Percentiles rank a stretch among this genome's conserved stretches.
These are phyloP conservation scores for Saksenaea vasiformis DNA, from an alignment of 371 early-diverging fungal genomes.

Conservation along the genomic window DNA sequence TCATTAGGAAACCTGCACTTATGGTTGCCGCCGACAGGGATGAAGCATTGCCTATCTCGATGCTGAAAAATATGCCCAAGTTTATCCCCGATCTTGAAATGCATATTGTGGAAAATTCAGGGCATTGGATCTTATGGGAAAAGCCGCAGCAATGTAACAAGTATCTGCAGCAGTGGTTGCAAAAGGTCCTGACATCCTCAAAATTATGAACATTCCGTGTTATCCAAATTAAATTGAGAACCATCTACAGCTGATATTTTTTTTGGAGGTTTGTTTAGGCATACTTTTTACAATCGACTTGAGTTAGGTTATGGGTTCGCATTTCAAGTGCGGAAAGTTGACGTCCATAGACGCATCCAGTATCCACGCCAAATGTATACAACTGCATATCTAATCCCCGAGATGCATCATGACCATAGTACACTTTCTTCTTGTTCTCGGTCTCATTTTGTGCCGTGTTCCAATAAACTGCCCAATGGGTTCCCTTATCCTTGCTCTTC, in stretches of 20 bases:
- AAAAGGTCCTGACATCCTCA: slow-evolving; percentile 22
- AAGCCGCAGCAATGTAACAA: slow-evolving; percentile 38
- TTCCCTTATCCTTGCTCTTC: slow-evolving; percentile 38
- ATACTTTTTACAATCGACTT: slow-evolving; percentile 30
- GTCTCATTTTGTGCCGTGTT: slow-evolving; percentile 38
- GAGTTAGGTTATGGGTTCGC: slow-evolving; percentile 26
- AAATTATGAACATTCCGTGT: background rate
- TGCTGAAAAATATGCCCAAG: slow-evolving; percentile 34
- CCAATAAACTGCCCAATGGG: slow-evolving; percentile 53
- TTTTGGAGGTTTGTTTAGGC: background rate
- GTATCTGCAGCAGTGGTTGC: slow-evolving; percentile 31
- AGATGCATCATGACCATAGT: slow-evolving; percentile 75
- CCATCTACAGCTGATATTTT: no score
- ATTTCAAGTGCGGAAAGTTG: slow-evolving; percentile 57
- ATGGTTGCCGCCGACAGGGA: slow-evolving; percentile 48
- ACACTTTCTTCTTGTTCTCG: slow-evolving; percentile 27
- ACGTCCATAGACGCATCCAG: slow-evolving; percentile 70
- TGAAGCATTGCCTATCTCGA: slow-evolving; percentile 41
- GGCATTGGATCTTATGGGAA: slow-evolving; percentile 56
- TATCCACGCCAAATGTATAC: slow-evolving; percentile 65
- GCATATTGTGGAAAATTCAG: slow-evolving; percentile 32
- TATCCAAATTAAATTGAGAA: no score
- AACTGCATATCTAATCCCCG: slow-evolving; percentile 56
- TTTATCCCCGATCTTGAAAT: slow-evolving; percentile 38
- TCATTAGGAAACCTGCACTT: slow-evolving; percentile 37